Evolutionary conservation across 2,329 filamentous ascomycete genomes (phyloP).

Genomic region (Neonectria punicea): DNA sequence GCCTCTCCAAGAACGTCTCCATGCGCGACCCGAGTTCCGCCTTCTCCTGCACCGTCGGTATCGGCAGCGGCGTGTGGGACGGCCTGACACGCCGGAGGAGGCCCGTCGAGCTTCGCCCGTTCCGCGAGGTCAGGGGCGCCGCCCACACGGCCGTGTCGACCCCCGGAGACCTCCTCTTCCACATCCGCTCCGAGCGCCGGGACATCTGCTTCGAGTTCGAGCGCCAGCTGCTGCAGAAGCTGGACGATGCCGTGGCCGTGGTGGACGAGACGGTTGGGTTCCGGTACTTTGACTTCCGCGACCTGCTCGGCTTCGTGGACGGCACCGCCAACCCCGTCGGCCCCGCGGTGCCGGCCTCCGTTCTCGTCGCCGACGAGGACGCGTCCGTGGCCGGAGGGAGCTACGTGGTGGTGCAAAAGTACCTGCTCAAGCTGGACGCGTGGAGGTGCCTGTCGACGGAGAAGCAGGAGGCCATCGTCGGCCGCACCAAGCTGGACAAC

Average conservation of each 20-base stretch:
- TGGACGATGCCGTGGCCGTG: constrained; percentile 59
- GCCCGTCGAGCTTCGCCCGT: constrained; percentile 63
- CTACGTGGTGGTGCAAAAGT: constrained; percentile 70
- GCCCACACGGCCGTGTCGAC: constrained; percentile 64
- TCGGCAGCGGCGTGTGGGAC: constrained; percentile 64
- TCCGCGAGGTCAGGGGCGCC: constrained; percentile 57
- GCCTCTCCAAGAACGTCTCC: constrained; percentile 58
- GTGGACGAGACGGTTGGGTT: constrained; percentile 66
- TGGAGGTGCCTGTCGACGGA: constrained; percentile 61
- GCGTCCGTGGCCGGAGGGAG: constrained; percentile 57
- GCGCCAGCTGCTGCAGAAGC: constrained; percentile 60
- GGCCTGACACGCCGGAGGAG: constrained; percentile 53
- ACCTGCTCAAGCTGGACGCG: constrained; percentile 60
- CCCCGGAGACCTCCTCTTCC: constrained; percentile 66
- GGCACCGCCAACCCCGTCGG: constrained; percentile 69
- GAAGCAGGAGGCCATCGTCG: constrained; percentile 65
- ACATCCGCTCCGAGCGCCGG: constrained; percentile 66
- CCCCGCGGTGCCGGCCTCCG: constrained; percentile 51
- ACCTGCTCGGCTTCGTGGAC: constrained; percentile 69
- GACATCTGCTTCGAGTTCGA: constrained; percentile 70
- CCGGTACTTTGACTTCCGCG: constrained; percentile 68
- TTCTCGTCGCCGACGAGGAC: constrained; percentile 57
- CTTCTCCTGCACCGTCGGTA: constrained; percentile 64
- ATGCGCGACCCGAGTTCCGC: constrained; percentile 57
- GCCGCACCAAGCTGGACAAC: constrained; percentile 67